A percentile compares a stretch with the other conserved stretches of the same genome.
phyloP scores from a whole-genome alignment of 257 asterid species.

The Rubia yunnanensis region DNA sequence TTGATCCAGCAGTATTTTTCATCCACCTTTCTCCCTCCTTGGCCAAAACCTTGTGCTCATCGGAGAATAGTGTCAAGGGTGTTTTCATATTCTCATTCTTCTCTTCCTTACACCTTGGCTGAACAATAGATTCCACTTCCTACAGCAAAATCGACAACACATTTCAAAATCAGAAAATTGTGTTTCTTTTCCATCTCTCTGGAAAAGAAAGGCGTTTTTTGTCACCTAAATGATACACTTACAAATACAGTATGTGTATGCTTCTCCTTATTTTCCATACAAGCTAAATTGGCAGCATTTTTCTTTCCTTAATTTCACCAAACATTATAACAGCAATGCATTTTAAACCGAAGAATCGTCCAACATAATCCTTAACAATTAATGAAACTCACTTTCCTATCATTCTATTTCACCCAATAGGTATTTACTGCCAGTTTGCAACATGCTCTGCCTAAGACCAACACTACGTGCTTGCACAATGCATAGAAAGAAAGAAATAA shows the following conservation, averaged over 20 bases:
- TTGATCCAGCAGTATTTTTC: conserved; percentile 29
- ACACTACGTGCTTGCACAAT: neutral
- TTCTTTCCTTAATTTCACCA: neutral
- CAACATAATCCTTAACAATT: neutral
- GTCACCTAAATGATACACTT: no score
- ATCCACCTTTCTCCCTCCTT: conserved; percentile 31
- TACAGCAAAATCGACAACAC: neutral
- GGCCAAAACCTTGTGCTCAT: conserved; percentile 16
- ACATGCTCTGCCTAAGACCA: neutral
- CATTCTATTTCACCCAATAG: neutral
- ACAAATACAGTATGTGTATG: no score
- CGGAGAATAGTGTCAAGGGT: conserved; percentile 14
- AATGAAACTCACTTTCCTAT: neutral
- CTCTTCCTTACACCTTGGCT: conserved; percentile 16
- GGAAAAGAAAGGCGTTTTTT: neutral
- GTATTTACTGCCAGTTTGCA: neutral
- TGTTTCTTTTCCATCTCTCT: neutral
- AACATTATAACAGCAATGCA: neutral
- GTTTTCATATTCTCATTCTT: conserved; percentile 9
- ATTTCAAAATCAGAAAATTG: neutral
- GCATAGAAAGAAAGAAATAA: neutral
- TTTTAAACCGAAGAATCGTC: neutral
- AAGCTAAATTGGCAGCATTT: neutral
- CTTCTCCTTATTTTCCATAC: neutral
- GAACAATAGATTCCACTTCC: conserved; percentile 34